phyloP scores from a whole-genome alignment of 495 filamentous ascomycete species.

The Neurospora discreta region DNA sequence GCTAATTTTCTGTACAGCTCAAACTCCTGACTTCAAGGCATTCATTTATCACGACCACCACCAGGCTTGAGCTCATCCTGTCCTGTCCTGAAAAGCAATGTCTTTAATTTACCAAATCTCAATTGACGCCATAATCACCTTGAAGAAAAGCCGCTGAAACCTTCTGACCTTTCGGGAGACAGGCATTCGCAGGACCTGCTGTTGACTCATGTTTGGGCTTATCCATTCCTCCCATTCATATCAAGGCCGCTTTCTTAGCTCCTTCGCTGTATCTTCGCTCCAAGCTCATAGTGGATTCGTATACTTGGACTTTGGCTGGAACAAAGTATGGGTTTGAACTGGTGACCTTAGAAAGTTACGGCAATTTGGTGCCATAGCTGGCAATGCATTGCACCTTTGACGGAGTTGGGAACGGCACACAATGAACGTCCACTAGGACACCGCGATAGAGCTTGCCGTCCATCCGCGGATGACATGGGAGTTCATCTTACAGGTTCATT shows the following conservation, averaged over 20 bases:
- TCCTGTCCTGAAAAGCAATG: background rate
- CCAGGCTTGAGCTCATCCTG: background rate
- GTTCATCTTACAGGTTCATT: background rate
- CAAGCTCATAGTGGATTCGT: background rate
- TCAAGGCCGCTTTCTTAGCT: background rate
- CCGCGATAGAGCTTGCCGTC: background rate
- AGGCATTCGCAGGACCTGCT: background rate
- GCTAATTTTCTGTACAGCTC: background rate
- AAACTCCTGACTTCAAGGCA: background rate
- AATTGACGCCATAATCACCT: fast-evolving
- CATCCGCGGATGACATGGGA: background rate
- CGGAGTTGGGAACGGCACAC: background rate
- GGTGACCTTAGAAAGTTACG: background rate
- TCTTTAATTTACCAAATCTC: background rate
- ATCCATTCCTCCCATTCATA: background rate
- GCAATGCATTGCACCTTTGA: background rate
- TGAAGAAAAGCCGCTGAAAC: background rate
- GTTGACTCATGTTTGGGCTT: background rate
- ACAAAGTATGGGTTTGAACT: background rate
- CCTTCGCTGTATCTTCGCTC: background rate
- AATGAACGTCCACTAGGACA: background rate
- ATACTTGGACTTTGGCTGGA: background rate
- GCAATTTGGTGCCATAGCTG: background rate
- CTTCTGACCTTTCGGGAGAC: background rate
- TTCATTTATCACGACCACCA: background rate